Percentiles rank a stretch among this genome's conserved stretches.
phyloP scores from a whole-genome alignment of 192 early-diverging fungal genomes.

The Gonapodya prolifera region DNA sequence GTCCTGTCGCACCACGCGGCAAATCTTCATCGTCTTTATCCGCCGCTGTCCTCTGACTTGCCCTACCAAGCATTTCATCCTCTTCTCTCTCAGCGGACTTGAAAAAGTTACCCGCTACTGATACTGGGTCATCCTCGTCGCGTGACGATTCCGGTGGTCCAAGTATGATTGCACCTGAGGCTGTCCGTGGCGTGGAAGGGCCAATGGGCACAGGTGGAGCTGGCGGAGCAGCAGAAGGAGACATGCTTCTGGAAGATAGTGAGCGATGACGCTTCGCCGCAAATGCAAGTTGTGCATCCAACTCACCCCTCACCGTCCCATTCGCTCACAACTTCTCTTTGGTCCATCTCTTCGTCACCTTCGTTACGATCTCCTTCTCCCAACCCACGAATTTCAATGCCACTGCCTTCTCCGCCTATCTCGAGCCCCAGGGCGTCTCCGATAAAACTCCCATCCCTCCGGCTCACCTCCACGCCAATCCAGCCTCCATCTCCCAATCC shows the following conservation, averaged over 20 bases:
- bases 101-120: background rate
- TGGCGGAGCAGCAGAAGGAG: too few relatives aligned
- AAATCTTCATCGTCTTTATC: too few relatives aligned
- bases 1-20: constrained; percentile 9
- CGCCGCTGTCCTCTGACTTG: background rate
- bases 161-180: background rate
- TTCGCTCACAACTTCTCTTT: background rate
- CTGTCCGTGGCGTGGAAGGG: too few relatives aligned
- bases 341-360: too few relatives aligned
- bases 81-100: background rate
- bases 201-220: too few relatives aligned
- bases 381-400: background rate
- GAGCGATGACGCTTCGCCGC: too few relatives aligned
- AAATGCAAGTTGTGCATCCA: too few relatives aligned
- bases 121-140: background rate
- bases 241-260: too few relatives aligned
- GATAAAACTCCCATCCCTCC: background rate
- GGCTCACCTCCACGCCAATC: background rate
- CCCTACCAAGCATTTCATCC: background rate
- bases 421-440: background rate
- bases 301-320: background rate
- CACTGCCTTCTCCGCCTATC: background rate
- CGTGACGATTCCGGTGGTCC: background rate
- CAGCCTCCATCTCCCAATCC: background rate
- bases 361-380: background rate